A percentile compares a stretch with the other conserved stretches of the same genome.
Evolutionary conservation across 2,329 filamentous ascomycete species (phyloP).

Genomic region (Xylariaceae sp.): DNA sequence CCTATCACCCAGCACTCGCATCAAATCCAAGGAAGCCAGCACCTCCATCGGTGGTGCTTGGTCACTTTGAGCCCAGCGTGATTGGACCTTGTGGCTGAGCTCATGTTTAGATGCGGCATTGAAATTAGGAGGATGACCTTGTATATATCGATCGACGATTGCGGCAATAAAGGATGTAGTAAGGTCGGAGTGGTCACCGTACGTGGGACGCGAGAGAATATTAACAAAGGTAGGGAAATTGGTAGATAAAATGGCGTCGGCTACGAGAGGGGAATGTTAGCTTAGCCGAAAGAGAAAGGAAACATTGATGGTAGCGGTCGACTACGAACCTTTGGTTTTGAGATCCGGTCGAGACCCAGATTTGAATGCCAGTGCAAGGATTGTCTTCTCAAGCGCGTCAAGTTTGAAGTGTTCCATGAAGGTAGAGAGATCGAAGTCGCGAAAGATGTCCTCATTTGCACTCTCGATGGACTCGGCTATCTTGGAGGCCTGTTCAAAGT

Average conservation of each 20-base stretch:
- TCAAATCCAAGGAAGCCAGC: constrained; percentile 65
- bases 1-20: constrained; percentile 59
- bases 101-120: constrained; percentile 70
- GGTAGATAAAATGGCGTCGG: constrained; percentile 82
- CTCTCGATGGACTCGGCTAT: constrained; percentile 92
- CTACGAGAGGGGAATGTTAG: constrained; percentile 41
- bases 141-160: constrained; percentile 80
- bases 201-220: constrained; percentile 63
- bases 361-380: constrained; percentile 86
- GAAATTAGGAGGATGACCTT: constrained; percentile 83
- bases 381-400: constrained; percentile 80
- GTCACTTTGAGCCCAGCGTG: constrained; percentile 64
- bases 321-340: constrained; percentile 81
- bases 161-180: constrained; percentile 67
- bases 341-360: constrained; percentile 75
- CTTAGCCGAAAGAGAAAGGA: constrained; percentile 2
- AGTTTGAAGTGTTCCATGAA: constrained; percentile 97
- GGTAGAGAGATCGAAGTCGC: constrained; percentile 91
- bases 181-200: constrained; percentile 63
- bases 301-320: constrained; percentile 4
- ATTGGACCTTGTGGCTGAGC: constrained; percentile 60
- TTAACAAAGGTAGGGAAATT: constrained; percentile 76
- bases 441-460: constrained; percentile 86
- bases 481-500: constrained; percentile 78
- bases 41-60: constrained; percentile 66